Base-by-base conservation (phyloP, 2,329 filamentous ascomycete species). In the Pyrenochaeta sp. region DNA sequence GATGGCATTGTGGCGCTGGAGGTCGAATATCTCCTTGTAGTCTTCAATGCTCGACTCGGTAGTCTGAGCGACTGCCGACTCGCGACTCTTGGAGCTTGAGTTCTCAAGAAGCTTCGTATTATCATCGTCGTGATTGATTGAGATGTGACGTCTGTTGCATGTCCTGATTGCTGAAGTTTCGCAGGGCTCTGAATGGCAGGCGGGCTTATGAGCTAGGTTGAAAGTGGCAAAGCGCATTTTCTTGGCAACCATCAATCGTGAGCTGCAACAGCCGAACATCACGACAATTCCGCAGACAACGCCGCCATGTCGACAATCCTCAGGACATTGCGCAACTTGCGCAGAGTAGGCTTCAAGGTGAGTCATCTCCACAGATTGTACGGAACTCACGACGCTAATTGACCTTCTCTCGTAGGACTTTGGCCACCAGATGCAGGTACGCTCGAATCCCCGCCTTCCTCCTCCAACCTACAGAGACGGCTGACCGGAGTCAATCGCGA, bases 361-460 rank as follows among this genome's bases (percentile, higher is more conserved):
- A 55, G 75, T 48, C 11, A 38, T 20, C 3, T 18, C 15, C 15
- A 18, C 37, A 64, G 48, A 46, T 55, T 35, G 19, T 21, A 18
- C 41, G 28, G 24, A 19, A 22, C 17, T 32, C 8, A n/a, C 43
- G 42, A 44, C 41, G 51, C 71, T 74, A 63, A 74, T 67, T 55
- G 55, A 57, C 44, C 40, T 32, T 24, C 26, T 40, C 41, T 51
- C 30, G 62, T 68, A 96, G 91, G 88, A 96, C 74, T 94, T 87
- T 81, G 88, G 85, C 76, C 88, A 89, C 76, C 94, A 97, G 81
- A 83, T 97, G 82, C 86, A 93, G 77, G 89, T 95, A 89, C 77
- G 88, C 41, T 51, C 22, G 44, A 48, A 52, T 52, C 50, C 55
- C 63, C 53, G 40, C 53, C 52, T 50, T 51, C 55, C 57, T 51